These are phyloP conservation scores for Penicillium corylophilum DNA, from an alignment of 2,329 filamentous ascomycete species.

Conservation along the genomic window DNA sequence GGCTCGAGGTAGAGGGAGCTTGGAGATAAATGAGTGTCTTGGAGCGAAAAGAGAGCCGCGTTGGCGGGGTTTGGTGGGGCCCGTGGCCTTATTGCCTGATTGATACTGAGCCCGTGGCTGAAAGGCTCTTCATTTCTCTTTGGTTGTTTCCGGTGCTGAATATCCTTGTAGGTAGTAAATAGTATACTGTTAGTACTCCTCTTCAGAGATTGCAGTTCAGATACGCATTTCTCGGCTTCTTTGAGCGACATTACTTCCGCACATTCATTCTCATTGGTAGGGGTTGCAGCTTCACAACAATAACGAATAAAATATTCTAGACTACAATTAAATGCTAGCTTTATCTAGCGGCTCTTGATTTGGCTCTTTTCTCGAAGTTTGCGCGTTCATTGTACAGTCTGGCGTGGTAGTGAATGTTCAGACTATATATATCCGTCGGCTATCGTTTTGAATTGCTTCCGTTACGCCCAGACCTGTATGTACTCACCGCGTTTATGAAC, in stretches of 20 bases:
- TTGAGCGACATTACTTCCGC: background rate
- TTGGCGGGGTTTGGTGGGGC: conserved; percentile 35
- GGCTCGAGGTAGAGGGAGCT: background rate
- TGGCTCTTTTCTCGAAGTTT: background rate
- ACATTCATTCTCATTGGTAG: background rate
- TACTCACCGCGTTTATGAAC: background rate
- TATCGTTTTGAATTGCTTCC: background rate
- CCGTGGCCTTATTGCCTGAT: conserved; percentile 25
- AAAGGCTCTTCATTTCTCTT: background rate
- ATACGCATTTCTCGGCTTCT: background rate
- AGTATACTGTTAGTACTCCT: background rate
- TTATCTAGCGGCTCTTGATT: background rate
- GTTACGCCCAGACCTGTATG: background rate
- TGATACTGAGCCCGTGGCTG: conserved; percentile 11
- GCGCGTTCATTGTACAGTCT: background rate
- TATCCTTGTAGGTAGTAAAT: background rate
- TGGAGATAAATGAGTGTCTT: conserved; percentile 10
- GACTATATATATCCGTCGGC: conserved; percentile 6
- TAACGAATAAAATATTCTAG: background rate
- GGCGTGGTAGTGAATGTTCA: background rate
- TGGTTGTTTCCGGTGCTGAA: background rate
- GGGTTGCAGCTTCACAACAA: background rate
- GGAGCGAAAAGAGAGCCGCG: conserved; percentile 23
- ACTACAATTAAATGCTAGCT: background rate
- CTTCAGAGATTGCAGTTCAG: background rate